Conservation (phyloP, 169 alveolate genomes). For the Eimeria maxima region DNA sequence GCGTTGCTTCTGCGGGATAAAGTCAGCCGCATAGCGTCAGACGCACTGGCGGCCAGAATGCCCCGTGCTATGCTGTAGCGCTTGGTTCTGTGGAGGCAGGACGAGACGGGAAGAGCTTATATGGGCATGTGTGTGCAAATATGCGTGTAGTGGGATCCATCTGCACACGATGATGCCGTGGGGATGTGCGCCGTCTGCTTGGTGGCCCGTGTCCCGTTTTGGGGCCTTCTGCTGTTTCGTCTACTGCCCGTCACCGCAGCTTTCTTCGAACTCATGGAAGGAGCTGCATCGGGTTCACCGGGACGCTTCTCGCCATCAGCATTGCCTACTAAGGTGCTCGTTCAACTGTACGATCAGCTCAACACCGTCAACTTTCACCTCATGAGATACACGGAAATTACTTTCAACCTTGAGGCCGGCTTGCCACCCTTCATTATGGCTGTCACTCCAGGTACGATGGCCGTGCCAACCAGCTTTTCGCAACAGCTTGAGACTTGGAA, state of each 20-base stretch:
- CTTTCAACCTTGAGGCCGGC: constrained; percentile 77
- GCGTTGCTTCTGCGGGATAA: background rate
- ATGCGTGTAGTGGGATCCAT: constrained; percentile 38
- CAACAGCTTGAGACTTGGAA: background rate
- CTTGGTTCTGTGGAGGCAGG: background rate
- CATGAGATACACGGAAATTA: constrained; percentile 75
- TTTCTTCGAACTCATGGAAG: constrained; percentile 67
- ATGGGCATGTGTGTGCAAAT: background rate
- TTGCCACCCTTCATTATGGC: constrained; percentile 73
- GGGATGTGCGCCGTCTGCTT: constrained; percentile 75
- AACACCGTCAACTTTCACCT: constrained; percentile 63
- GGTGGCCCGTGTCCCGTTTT: constrained; percentile 76
- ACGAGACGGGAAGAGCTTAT: background rate
- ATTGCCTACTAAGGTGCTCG: constrained; percentile 55
- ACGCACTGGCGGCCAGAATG: background rate
- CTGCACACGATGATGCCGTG: constrained; percentile 40
- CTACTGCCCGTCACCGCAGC: constrained; percentile 78
- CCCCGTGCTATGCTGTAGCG: background rate
- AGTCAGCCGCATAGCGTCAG: background rate
- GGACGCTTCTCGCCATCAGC: background rate
- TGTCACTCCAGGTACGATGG: constrained; percentile 34
- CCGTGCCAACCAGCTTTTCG: background rate
- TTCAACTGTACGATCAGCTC: constrained; percentile 66
- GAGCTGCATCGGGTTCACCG: background rate
- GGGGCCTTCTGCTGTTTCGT: constrained; percentile 77